Evolutionary conservation across 805 yeast genomes (phyloP), one percentile per base, ranked within the genome.

Genomic region (Yarrowia bubula): DNA sequence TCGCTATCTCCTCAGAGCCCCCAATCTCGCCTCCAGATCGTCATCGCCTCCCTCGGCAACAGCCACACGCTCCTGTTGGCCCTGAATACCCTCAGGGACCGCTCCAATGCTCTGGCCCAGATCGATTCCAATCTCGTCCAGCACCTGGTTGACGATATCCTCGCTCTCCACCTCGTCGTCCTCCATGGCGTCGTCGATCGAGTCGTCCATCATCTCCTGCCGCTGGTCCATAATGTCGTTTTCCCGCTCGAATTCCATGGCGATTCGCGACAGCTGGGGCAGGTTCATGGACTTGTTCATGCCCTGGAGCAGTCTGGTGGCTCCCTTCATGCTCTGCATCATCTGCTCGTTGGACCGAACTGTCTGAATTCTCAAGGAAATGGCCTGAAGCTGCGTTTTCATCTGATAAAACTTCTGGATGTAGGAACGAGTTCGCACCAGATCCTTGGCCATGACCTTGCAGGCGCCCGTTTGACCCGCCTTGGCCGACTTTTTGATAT

Each of bases 191-290:
- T 93, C 97, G 74, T 95, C 99, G 71, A 95, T 88, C 17, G 97
- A 96, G 74, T 95, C 99, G 74, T 95, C 99, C 89, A 95, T 95
- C 85, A 96, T 90, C 75, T 96, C 99, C 76, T 96, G 98, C 72
- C 96, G 87, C 78, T 95, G 99, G 75, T 93, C 98, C 98, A 95
- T 95, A 71, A 96, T 79, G 74, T 96, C 99, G 76, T 89, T 90
- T 73, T 93, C 96, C 71, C 85, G 86, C 72, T 95, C 96, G 75
- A 95, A 95, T 71, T 95, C 98, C 89, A 90, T 92, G 2, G 98
- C 91, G 18, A 95, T 95, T 67, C 88, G 83, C 66, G 90, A 88
- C 67, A 95, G 78, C 70, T 90, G 96, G 0, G 97, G 97, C 68
- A 95, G 77, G 73, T 96, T 95, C 96, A 95, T 89, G 66, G 85